A percentile compares a stretch with the other conserved stretches of the same genome.
These are phyloP conservation scores for Phytophthora aleatoria DNA, from an alignment of 352 stramenopile genomes.

Conservation along the genomic window DNA sequence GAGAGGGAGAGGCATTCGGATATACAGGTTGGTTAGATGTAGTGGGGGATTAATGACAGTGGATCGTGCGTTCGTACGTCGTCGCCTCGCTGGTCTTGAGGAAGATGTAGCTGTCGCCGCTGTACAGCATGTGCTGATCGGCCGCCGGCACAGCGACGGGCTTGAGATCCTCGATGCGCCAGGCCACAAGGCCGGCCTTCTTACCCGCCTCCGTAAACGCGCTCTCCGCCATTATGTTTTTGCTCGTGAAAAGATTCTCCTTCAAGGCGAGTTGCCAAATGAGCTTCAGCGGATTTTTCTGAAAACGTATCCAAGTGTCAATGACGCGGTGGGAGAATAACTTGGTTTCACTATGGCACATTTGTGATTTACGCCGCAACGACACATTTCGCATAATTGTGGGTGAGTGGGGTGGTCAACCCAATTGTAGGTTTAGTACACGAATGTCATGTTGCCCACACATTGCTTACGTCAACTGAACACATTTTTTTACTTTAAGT, in stretches of 20 bases:
- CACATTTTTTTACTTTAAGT: not conserved
- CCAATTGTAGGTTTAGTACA: not conserved
- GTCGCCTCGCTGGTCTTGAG: conserved; percentile 78
- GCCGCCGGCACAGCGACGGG: conserved; percentile 56
- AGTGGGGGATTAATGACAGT: not conserved
- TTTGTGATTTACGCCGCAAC: conserved; percentile 28
- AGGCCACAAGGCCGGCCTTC: conserved; percentile 73
- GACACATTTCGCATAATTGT: conserved; percentile 23
- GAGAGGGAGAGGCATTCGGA: not conserved
- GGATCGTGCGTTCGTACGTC: conserved; percentile 39
- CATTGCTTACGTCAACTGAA: not conserved
- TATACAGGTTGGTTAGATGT: not conserved
- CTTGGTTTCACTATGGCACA: conserved; percentile 21
- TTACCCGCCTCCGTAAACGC: conserved; percentile 65
- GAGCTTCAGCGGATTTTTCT: conserved; percentile 23
- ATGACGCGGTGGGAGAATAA: conserved; percentile 10
- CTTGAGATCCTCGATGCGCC: conserved; percentile 86
- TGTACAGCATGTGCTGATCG: conserved; percentile 90
- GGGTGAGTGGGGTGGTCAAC: conserved; percentile 7
- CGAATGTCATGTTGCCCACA: not conserved
- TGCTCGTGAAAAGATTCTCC: conserved; percentile 21
- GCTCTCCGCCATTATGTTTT: conserved; percentile 61
- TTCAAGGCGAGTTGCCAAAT: conserved; percentile 37
- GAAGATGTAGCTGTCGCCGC: conserved; percentile 97
- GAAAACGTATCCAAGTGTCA: conserved; percentile 18